These are phyloP conservation scores for Geranomyces variabilis DNA, from an alignment of 192 early-diverging fungal genomes.

Conservation along the genomic window DNA sequence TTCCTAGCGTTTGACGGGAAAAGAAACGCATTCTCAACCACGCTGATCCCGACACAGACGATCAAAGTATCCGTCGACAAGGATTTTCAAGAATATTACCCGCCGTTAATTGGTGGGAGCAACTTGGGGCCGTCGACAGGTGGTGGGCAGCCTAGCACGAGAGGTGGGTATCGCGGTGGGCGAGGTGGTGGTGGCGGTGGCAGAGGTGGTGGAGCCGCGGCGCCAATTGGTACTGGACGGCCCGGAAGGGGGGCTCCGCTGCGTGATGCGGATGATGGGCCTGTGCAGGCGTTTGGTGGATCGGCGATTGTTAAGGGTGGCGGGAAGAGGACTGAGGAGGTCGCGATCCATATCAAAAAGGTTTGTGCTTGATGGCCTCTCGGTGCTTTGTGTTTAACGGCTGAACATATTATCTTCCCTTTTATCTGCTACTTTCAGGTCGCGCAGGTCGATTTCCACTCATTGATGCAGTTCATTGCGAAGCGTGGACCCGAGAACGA, in stretches of 20 bases:
- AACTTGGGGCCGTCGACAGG: not conserved
- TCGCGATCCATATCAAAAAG: slow-evolving; percentile 23
- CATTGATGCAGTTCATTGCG: slow-evolving; percentile 30
- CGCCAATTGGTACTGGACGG: slow-evolving; percentile 5
- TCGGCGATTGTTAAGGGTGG: not conserved
- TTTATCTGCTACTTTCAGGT: not conserved
- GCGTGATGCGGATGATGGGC: not conserved
- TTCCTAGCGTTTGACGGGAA: slow-evolving; percentile 42
- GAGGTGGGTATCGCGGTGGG: slow-evolving; percentile 7
- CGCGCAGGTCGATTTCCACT: slow-evolving; percentile 34
- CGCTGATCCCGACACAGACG: not conserved
- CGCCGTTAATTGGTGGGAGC: slow-evolving; percentile 4
- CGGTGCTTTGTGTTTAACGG: not conserved
- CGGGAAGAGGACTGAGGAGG: not conserved
- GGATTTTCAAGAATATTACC: slow-evolving; percentile 21
- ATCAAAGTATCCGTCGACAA: slow-evolving; percentile 17
- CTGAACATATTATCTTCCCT: not conserved
- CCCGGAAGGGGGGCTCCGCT: not conserved
- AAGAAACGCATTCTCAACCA: slow-evolving; percentile 33
- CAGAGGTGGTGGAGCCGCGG: slow-evolving; percentile 6
- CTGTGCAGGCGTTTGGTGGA: not conserved
- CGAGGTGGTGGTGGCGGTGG: slow-evolving; percentile 31
- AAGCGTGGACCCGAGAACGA: slow-evolving; percentile 35
- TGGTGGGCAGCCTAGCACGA: slow-evolving; percentile 10
- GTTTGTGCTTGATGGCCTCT: not conserved